phyloP scores from a whole-genome alignment of 1,284 basidiomycete species.

The Sporisorium graminicola region DNA sequence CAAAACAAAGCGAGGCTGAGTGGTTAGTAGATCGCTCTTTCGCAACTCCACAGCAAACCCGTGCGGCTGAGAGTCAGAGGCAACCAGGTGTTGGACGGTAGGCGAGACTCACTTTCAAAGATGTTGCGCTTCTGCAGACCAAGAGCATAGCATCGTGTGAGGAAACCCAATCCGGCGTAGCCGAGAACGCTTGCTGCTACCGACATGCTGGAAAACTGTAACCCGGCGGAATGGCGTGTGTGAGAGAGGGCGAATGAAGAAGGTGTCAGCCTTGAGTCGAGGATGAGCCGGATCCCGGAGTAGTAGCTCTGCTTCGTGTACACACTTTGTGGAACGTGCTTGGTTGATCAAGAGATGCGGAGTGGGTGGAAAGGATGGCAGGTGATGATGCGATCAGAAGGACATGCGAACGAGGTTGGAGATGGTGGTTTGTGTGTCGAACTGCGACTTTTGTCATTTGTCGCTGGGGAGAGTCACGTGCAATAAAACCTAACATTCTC shows the following conservation, averaged over 20 bases:
- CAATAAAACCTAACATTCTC: neutral
- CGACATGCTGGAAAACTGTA: slow-evolving; percentile 27
- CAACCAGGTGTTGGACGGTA: too few species aligned
- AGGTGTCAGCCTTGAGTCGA: neutral
- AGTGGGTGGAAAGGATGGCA: neutral
- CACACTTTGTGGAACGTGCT: slow-evolving; percentile 10
- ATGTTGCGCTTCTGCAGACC: slow-evolving; percentile 69
- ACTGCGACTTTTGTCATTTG: slow-evolving; percentile 7
- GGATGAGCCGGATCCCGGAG: too few species aligned
- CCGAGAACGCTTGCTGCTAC: slow-evolving; percentile 64
- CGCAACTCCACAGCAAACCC: neutral
- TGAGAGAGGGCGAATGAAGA: neutral
- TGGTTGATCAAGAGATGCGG: slow-evolving; percentile 7
- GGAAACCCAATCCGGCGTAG: slow-evolving; percentile 66
- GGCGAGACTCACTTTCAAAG: slow-evolving; percentile 65
- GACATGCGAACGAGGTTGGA: slow-evolving; percentile 7
- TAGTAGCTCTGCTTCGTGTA: neutral
- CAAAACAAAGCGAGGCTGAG: neutral
- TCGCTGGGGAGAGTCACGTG: slow-evolving; percentile 7
- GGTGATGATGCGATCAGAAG: slow-evolving; percentile 17
- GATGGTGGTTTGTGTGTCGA: slow-evolving; percentile 24
- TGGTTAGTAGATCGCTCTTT: neutral
- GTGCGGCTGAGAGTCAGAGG: too few species aligned
- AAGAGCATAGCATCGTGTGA: slow-evolving; percentile 67
- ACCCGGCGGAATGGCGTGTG: neutral